phyloP scores from a whole-genome alignment of 306 rosid species.

The Prinsepia uniflora region DNA sequence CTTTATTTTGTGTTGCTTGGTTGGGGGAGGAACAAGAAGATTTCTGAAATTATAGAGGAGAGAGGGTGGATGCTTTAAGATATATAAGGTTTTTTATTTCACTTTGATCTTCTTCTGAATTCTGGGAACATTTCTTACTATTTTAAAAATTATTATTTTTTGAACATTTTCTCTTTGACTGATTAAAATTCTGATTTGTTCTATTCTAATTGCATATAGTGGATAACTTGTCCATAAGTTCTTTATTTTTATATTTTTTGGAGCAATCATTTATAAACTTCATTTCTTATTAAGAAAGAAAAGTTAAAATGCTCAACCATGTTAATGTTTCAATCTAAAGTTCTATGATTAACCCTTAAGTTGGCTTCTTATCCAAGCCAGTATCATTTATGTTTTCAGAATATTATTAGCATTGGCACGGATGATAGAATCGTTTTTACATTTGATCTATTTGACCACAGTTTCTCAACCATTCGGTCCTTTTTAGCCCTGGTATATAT shows the following conservation, averaged over 20 bases:
- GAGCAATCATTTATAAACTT: background rate
- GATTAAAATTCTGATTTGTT: too few species aligned
- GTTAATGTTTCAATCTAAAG: background rate
- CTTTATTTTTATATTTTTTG: background rate
- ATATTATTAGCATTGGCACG: conserved; percentile 3
- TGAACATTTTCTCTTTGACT: too few species aligned
- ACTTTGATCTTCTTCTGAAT: too few species aligned
- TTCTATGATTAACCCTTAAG: background rate
- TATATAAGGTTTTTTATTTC: too few species aligned
- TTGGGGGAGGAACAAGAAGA: background rate
- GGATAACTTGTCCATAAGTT: background rate
- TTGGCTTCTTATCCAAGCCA: background rate
- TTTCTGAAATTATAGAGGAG: background rate
- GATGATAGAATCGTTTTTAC: conserved; percentile 7
- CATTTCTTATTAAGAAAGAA: background rate
- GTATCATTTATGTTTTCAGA: background rate
- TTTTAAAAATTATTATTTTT: too few species aligned
- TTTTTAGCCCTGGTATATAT: background rate
- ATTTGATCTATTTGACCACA: conserved; percentile 14
- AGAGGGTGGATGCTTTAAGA: background rate
- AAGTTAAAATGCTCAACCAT: background rate
- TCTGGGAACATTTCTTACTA: background rate
- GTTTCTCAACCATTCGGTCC: background rate
- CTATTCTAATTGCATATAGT: background rate
- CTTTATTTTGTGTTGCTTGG: background rate